Base-by-base conservation (phyloP, 176 grass and related monocot species). In the Oryza rufipogon region DNA sequence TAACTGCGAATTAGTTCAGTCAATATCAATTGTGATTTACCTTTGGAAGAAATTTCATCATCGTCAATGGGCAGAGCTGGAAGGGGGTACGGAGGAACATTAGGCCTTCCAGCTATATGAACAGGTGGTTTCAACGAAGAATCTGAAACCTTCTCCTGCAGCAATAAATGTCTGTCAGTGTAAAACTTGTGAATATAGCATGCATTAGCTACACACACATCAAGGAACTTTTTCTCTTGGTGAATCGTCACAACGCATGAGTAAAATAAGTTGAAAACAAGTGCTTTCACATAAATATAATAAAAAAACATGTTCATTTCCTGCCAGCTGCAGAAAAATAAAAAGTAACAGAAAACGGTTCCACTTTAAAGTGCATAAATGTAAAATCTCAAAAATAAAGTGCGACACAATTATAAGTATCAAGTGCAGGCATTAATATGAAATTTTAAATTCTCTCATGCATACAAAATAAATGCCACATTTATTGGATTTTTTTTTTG, bases 91-190 rank as follows among this genome's bases (percentile, higher is more conserved):
- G 92, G 85, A 73, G 89, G 87, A 87, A 93, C 86, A 80, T 73
- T 90, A 72, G 95, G 89, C 47, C 90, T 86, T 84, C 71, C 86
- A 64, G 86, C 75, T 75, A 89, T 76, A 75, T 81, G 91, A 61
- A 90, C 87, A 74, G 89, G 87, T 73, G 82, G 88, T 88, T 97
- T 97, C 9, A 71, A 83, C 58, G 91, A 93, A 85, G 95, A 90
- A 90, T 97, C 92, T 90, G 85, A 84, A 76, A 90, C 91, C 77
- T 86, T 97, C 80, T 97, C 95, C 95, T 97, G 90, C 58, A 67
- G 70, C 48, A 85, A 70, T 12, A 65, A 25, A 6, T 34, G 3
- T 23, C 4, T 64, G 64, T 91, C 42, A 75, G 64, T 64, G 14
- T 33, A 70, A 58, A 70, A 66, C 22, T 75, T 75, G 71, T 71